Base-by-base conservation (phyloP, 163 green algal genomes). In the Coccomyxa subellipsoidea region DNA sequence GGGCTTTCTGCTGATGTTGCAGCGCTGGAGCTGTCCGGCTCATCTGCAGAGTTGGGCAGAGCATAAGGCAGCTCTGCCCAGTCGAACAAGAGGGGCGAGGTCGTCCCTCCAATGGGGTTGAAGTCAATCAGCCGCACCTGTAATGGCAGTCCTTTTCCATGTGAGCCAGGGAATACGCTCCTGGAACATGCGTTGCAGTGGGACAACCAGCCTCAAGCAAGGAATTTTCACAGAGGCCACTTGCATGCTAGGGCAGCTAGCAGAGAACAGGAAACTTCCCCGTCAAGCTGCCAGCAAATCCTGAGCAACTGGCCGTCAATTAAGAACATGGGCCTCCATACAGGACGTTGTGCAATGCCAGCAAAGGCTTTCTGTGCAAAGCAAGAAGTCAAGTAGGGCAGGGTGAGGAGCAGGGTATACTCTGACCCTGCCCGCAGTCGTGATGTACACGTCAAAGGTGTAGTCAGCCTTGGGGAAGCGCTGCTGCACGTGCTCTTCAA, bases 91-190 rank as follows among this genome's bases (percentile, higher is more conserved):
- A 98, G 90, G 21, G 95, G 92, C 0, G 90, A 87, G 9, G 95
- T 98, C 32, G 91, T 93, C 73, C 87, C 90, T 9, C 90, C 87
- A 32, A 92, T 84, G 0, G 95, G 91, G 84, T 98, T 99, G 85
- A 99, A 95, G 88, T 99, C 96, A 27, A 99, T 15, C 10, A 99
- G 80, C 35, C 87, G 89, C 0, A 97, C 89, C 79, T 83, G 69
- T 39, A 66, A 80, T 18, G 25, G 4, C 76, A 32, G n/a, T n/a
- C n/a, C n/a, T n/a, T n/a, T n/a, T n/a, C n/a, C 35, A 66, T 66
- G 18, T 12, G 12, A 66, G 47, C 18, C 12, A 29, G 12, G 47
- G 12, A 18, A 66, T 12, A 18, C 47, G 18, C 47, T 18, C 12
- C 47, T 18, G 18, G 47, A 66, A 29, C 12, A 66, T 66, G 47